Conservation (phyloP, 352 stramenopile genomes). For the Globisporangium lucens region DNA sequence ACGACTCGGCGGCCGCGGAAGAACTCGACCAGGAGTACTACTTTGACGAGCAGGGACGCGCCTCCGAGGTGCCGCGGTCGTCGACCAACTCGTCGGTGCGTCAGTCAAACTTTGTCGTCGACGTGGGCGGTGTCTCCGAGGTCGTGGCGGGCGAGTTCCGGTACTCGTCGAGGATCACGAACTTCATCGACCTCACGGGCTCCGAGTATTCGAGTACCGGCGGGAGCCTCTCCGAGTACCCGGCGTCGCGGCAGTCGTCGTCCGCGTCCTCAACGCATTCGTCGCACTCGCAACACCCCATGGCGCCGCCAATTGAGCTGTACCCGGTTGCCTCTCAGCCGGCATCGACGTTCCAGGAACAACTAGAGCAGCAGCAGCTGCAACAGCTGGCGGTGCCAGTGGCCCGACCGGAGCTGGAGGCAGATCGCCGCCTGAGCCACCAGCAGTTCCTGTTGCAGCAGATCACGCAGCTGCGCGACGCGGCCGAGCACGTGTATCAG, state of each 20-base stretch:
- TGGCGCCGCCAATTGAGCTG: neutral
- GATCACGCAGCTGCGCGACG: constrained; percentile 41
- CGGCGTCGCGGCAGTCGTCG: neutral
- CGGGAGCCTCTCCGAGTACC: neutral
- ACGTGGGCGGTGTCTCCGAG: neutral
- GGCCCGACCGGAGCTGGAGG: neutral
- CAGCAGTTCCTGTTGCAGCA: constrained; percentile 22
- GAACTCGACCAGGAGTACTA: constrained; percentile 17
- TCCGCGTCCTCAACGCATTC: neutral
- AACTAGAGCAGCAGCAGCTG: neutral
- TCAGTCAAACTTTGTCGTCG: neutral
- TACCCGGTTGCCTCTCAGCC: neutral
- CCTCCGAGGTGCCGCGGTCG: constrained; percentile 12
- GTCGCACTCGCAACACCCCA: neutral
- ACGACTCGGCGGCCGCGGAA: constrained; percentile 10
- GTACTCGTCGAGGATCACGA: neutral
- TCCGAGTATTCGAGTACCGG: neutral
- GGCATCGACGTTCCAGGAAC: constrained; percentile 1
- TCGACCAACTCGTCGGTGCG: neutral
- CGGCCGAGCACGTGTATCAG: constrained; percentile 45
- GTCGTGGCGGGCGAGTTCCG: neutral
- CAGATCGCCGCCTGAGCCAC: constrained; percentile 1
- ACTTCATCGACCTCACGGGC: constrained; percentile 3
- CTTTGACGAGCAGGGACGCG: constrained; percentile 14
- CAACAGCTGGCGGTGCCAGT: neutral